phyloP scores from a whole-genome alignment of 306 rosid genomes.

The Quercus glauca region DNA sequence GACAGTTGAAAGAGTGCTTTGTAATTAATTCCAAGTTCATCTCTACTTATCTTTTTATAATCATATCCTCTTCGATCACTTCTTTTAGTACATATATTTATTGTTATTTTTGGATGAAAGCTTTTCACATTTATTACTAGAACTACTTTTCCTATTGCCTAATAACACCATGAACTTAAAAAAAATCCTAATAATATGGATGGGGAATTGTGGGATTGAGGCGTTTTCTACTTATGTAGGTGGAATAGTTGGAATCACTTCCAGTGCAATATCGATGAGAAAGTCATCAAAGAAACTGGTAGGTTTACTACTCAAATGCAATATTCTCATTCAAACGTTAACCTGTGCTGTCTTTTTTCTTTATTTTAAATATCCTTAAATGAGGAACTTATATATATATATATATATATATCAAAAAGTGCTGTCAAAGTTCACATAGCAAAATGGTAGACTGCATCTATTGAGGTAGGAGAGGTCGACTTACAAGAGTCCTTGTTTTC shows the following conservation, averaged over 20 bases:
- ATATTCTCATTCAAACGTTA: not conserved
- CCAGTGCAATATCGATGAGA: conserved; percentile 63
- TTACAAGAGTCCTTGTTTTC: not conserved
- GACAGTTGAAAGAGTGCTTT: no score
- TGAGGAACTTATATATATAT: not conserved
- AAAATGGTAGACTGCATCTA: not conserved
- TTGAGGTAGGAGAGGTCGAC: not conserved
- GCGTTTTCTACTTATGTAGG: conserved; percentile 33
- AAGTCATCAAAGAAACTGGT: conserved; percentile 74
- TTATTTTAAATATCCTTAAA: not conserved
- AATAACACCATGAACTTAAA: no score
- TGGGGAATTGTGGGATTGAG: not conserved
- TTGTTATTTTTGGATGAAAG: no score
- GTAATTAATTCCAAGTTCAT: no score
- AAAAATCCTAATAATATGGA: not conserved
- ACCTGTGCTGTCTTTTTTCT: no score
- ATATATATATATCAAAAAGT: not conserved
- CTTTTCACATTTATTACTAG: no score
- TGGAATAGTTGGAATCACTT: conserved; percentile 99
- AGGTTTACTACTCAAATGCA: not conserved
- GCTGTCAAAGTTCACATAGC: not conserved
- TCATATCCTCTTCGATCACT: no score
- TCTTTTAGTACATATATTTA: no score
- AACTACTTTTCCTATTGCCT: no score
- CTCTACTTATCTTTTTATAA: no score